A percentile compares a stretch with the other conserved stretches of the same genome.
phyloP scores from a whole-genome alignment of 371 early-diverging fungal species.

The Basidiobolus meristosporus region DNA sequence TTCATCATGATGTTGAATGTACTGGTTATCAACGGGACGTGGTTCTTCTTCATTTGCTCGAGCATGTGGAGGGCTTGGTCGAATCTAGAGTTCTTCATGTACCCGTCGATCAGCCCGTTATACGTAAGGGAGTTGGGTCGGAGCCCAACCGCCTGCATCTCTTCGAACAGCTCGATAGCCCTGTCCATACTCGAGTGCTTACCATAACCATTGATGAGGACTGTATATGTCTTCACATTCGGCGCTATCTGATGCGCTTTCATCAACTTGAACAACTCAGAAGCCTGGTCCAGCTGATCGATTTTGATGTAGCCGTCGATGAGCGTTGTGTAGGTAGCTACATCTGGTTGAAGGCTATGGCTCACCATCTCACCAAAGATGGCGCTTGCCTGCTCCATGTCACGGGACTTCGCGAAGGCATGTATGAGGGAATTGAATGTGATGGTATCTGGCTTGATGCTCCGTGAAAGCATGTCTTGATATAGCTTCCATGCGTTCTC shows the following conservation, averaged over 20 bases:
- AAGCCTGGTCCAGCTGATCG: slow-evolving; percentile 1
- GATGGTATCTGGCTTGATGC: slow-evolving; percentile 1
- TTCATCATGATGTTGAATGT: slow-evolving; percentile 4
- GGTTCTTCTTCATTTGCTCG: slow-evolving; percentile 1
- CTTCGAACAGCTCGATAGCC: slow-evolving; percentile 1
- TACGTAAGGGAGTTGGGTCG: slow-evolving; percentile 1
- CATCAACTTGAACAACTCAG: slow-evolving; percentile 1
- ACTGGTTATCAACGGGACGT: slow-evolving; percentile 1
- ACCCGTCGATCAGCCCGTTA: slow-evolving; percentile 3
- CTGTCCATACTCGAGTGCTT: neutral
- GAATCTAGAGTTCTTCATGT: neutral
- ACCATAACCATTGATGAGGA: slow-evolving; percentile 4
- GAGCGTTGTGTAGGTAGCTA: slow-evolving; percentile 2
- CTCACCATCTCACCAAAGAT: slow-evolving; percentile 1
- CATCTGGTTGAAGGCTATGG: neutral
- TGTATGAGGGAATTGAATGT: slow-evolving; percentile 2
- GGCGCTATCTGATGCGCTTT: neutral
- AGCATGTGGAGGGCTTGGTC: slow-evolving; percentile 1
- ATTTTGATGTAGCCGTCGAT: slow-evolving; percentile 2
- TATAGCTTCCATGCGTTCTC: neutral
- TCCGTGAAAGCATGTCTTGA: neutral
- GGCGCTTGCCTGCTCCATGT: slow-evolving; percentile 3
- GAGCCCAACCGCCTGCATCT: slow-evolving; percentile 1
- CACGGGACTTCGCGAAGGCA: neutral
- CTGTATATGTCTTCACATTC: slow-evolving; percentile 1